Base-by-base conservation (phyloP, 352 stramenopile species). In the Pythium utonaiense region DNA sequence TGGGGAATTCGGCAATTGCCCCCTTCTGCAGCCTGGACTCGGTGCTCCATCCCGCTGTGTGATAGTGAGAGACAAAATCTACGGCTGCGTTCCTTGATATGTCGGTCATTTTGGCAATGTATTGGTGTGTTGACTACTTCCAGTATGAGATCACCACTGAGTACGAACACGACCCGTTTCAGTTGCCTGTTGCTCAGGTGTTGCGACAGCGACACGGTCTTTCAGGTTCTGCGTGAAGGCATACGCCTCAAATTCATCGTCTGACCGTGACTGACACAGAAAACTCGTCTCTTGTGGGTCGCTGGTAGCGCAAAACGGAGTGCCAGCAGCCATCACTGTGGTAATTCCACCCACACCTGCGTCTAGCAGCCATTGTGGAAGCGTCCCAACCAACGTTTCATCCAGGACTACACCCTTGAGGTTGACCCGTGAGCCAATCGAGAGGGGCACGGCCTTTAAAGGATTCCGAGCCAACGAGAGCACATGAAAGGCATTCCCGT, bases 161-260 rank as follows among this genome's bases (percentile, higher is more conserved):
- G n/a, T n/a, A n/a, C n/a, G n/a, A n/a, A n/a, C n/a, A n/a, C n/a
- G n/a, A 25, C 38, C 38, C 17, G 16, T 16, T 45, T 45, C 38
- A 45, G 17, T n/a, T 8, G 14, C 40, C 8, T 9, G 40, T 28
- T 17, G 40, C 28, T 33, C 28, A 33, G 28, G 5, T 9, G 28
- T 33, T 9, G 28, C 5, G 3, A 40, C 33, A 5, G 33, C 33
- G 5, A 45, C 49, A 1, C 51, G 51, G 22, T 57, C 51, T 49
- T 19, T 30, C 5, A 51, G 40, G 40, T 53, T 60, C 16, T 60
- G 53, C 24, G 56, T 51, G 56, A 63, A 53, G 9, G 45, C 44
- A 36, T 57, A 64, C 7, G 57, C 60, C n/a, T 67, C 51, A 44
- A 61, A 53, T 25, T 67, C 60, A 6, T 55, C 52, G 19, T 61